Base-by-base conservation (phyloP, 805 yeast species). In the Starmera caribaea region DNA sequence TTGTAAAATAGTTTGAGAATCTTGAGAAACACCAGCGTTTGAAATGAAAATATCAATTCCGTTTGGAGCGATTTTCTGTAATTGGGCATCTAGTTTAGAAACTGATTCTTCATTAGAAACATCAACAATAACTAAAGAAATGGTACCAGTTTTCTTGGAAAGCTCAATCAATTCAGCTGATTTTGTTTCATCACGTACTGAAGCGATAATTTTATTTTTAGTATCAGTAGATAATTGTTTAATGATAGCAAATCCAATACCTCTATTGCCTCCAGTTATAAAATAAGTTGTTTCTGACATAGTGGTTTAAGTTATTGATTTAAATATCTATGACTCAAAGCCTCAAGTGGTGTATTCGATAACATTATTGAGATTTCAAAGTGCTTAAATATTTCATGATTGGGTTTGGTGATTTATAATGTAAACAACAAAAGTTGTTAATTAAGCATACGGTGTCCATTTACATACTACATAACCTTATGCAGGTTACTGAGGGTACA, bases 21-120 rank as follows among this genome's bases (percentile, higher is more conserved):
- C 24, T 11, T 29, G 7, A 3, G 46, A 38, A 17, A 28, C 17
- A 24, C 57, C 60, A 12, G 60, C 54, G 41, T 53, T 54, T 21
- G 45, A 41, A 24, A 54, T 39, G 15, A 51, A 41, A 14, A 47
- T 48, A 36, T 55, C 60, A 35, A 55, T 41, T 14, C 46, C 48
- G 8, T 46, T 45, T 6, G 41, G 45, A 12, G 50, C 43, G 13
- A 36, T 17, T 8, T 10, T 13, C 2, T 9, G 1, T 16, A 36
- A 29, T 17, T 36, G 38, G 4, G 26, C 26, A 29, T 36, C 38
- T 16, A 36, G 11, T 15, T 39, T 44, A 3, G 36, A 38, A 30
- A 48, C 45, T 6, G 46, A 34, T n/a, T 41, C 43, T 21, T 41
- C 38, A 15, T 36, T 29, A 16, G 41, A 31, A 15, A 50, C 50